Evolutionary conservation across 345 rosid genomes (phyloP).

Genomic region (Salix dunnii): DNA sequence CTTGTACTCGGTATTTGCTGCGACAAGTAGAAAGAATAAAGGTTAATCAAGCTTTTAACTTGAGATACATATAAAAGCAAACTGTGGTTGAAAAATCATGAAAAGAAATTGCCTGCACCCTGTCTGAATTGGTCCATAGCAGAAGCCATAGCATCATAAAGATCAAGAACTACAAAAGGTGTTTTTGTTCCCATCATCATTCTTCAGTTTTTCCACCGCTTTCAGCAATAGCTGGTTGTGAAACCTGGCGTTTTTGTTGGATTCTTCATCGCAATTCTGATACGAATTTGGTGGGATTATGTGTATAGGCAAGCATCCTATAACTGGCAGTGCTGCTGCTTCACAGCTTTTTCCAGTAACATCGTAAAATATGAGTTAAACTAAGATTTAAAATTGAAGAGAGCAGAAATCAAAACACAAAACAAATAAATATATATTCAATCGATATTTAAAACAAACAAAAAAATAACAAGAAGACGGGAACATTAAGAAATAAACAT

Average conservation of each 20-base stretch:
- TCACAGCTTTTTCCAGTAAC: too few relatives aligned
- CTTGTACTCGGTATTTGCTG: not conserved
- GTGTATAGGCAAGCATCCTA: slow-evolving; percentile 32
- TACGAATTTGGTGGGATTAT: slow-evolving; percentile 10
- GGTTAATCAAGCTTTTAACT: not conserved
- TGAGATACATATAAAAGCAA: not conserved
- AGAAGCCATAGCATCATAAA: slow-evolving; percentile 20
- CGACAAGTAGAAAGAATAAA: too few relatives aligned
- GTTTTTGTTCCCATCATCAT: not conserved
- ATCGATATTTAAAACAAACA: too few relatives aligned
- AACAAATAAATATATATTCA: too few relatives aligned
- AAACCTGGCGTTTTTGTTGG: slow-evolving; percentile 7
- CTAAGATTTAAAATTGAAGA: too few relatives aligned
- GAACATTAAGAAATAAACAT: too few relatives aligned
- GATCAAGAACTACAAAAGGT: slow-evolving; percentile 22
- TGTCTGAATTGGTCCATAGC: slow-evolving; percentile 9
- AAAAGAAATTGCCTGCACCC: slow-evolving; percentile 1
- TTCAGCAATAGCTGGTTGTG: slow-evolving; percentile 27
- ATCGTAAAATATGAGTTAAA: too few relatives aligned
- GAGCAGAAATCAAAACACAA: too few relatives aligned
- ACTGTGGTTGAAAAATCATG: not conserved
- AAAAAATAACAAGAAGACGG: too few relatives aligned
- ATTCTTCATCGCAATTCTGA: slow-evolving; percentile 17
- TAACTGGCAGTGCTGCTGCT: too few relatives aligned
- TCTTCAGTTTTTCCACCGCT: slow-evolving; percentile 21